phyloP scores from a whole-genome alignment of 2,329 filamentous ascomycete species.

The Sclerotinia subarctica region DNA sequence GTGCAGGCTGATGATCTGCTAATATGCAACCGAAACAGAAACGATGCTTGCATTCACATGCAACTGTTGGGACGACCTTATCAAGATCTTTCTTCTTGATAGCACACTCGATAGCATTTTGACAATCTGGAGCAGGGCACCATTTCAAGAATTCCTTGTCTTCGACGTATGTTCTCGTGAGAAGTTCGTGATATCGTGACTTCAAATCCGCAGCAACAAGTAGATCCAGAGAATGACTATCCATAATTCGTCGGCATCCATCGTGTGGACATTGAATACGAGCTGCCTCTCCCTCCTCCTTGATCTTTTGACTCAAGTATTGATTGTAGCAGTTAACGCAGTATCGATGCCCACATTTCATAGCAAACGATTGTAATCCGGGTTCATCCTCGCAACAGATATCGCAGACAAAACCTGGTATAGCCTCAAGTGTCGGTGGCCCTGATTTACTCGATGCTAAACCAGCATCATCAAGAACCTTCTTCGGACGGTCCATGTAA shows the following conservation, averaged over 20 bases:
- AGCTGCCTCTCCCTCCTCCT: slow-evolving; percentile 90
- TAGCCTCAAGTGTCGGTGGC: slow-evolving; percentile 64
- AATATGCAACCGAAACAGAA: slow-evolving; percentile 96
- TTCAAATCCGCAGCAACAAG: slow-evolving; percentile 59
- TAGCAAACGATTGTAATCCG: slow-evolving; percentile 77
- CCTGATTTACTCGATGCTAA: slow-evolving; percentile 62
- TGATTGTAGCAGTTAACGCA: slow-evolving; percentile 90
- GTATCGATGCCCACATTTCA: slow-evolving; percentile 93
- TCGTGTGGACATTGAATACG: slow-evolving; percentile 91
- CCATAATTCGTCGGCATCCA: slow-evolving; percentile 83
- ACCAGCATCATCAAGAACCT: slow-evolving; percentile 80
- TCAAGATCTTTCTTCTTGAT: slow-evolving; percentile 85
- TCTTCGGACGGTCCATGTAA: slow-evolving; percentile 86
- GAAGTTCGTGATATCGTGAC: slow-evolving; percentile 73
- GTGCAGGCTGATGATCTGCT: slow-evolving; percentile 87
- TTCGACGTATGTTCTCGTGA: slow-evolving; percentile 94
- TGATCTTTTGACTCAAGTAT: slow-evolving; percentile 89
- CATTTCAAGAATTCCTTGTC: slow-evolving; percentile 94
- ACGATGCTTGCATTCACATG: slow-evolving; percentile 76
- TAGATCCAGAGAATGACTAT: slow-evolving; percentile 81
- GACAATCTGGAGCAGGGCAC: slow-evolving; percentile 97
- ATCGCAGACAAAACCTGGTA: slow-evolving; percentile 81
- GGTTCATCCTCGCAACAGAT: slow-evolving; percentile 92
- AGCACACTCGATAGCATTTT: slow-evolving; percentile 83
- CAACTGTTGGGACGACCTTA: slow-evolving; percentile 83